phyloP scores from a whole-genome alignment of 1,139 yeast genomes.

The Taphrina betulina region DNA sequence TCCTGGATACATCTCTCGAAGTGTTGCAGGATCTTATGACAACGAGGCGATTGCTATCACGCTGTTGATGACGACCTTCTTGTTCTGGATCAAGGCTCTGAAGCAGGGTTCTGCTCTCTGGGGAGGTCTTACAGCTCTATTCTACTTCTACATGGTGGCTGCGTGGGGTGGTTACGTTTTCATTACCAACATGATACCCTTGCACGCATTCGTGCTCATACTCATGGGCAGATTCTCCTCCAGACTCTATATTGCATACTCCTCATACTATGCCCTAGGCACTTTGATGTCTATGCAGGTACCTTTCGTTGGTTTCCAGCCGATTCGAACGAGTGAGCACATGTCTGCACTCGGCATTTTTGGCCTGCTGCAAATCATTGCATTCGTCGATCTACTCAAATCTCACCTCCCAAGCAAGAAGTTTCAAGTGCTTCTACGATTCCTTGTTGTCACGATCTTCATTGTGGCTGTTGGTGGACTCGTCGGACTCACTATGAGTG shows the following conservation, averaged over 20 bases:
- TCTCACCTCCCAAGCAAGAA: slow-evolving; percentile 69
- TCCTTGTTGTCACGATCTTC: slow-evolving; percentile 56
- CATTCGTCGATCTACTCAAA: slow-evolving; percentile 79
- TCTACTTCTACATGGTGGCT: slow-evolving; percentile 97
- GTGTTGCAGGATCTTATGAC: slow-evolving; percentile 98
- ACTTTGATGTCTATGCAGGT: slow-evolving; percentile 98
- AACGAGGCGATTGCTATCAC: slow-evolving; percentile 99
- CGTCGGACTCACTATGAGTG: slow-evolving; percentile 77
- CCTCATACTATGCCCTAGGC: slow-evolving; percentile 96
- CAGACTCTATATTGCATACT: slow-evolving; percentile 82
- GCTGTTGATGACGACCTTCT: slow-evolving; percentile 89
- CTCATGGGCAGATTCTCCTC: slow-evolving; percentile 92
- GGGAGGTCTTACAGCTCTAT: slow-evolving; percentile 79
- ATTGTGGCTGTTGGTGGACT: slow-evolving; percentile 68
- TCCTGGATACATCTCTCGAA: slow-evolving; percentile 96
- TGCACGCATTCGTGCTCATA: slow-evolving; percentile 86
- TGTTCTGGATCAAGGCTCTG: slow-evolving; percentile 91
- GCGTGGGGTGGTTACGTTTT: slow-evolving; percentile 99
- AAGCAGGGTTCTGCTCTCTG: slow-evolving; percentile 85
- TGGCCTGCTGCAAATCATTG: slow-evolving; percentile 88
- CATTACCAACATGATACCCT: slow-evolving; percentile 94
- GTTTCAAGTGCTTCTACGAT: slow-evolving; percentile 67
- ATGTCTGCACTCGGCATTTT: slow-evolving; percentile 98
- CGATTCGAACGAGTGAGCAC: slow-evolving; percentile 95
- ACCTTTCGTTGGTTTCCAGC: slow-evolving; percentile 96